Evolutionary conservation across 2,329 filamentous ascomycete species (phyloP).

Genomic region (Fusarium duplospermum): DNA sequence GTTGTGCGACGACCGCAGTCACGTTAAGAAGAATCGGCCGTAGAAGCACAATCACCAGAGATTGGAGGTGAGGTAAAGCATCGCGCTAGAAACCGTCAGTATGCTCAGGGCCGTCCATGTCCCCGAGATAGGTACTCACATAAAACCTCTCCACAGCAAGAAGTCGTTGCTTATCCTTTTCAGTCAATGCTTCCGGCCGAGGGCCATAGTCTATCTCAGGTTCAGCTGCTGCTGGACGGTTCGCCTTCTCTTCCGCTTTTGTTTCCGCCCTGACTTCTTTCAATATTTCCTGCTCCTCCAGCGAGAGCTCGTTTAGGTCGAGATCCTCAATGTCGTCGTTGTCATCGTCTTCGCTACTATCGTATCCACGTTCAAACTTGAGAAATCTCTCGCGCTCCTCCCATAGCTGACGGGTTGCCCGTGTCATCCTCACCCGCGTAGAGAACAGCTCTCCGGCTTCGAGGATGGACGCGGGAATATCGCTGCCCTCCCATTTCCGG

Average conservation of each 20-base stretch:
- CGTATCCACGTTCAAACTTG: conserved; percentile 92
- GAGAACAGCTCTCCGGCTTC: conserved; percentile 95
- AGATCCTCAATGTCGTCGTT: conserved; percentile 59
- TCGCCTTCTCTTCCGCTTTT: conserved; percentile 42
- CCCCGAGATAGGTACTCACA: conserved; percentile 63
- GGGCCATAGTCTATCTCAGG: conserved; percentile 60
- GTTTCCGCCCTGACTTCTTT: conserved; percentile 55
- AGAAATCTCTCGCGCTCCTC: conserved; percentile 92
- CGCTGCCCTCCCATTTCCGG: conserved; percentile 90
- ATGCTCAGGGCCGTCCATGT: background rate
- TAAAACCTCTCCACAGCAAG: conserved; percentile 86
- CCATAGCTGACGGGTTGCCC: conserved; percentile 94
- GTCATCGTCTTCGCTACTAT: conserved; percentile 61
- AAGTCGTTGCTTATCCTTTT: conserved; percentile 73
- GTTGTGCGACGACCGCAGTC: conserved; percentile 79
- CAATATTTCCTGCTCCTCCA: conserved; percentile 55
- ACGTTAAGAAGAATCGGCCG: conserved; percentile 90
- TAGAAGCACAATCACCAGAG: conserved; percentile 89
- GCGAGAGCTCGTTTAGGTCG: conserved; percentile 57
- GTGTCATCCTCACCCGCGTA: conserved; percentile 87
- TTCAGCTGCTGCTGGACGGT: conserved; percentile 31
- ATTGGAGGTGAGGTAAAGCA: conserved; percentile 88
- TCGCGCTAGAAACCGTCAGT: conserved; percentile 64
- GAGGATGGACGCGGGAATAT: conserved; percentile 92
- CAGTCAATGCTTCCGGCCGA: conserved; percentile 57